Percentiles rank a stretch among this genome's conserved stretches.
These are phyloP conservation scores for Coccinonectria pachysandricola DNA, from an alignment of 2,329 filamentous ascomycete genomes.

Conservation along the genomic window DNA sequence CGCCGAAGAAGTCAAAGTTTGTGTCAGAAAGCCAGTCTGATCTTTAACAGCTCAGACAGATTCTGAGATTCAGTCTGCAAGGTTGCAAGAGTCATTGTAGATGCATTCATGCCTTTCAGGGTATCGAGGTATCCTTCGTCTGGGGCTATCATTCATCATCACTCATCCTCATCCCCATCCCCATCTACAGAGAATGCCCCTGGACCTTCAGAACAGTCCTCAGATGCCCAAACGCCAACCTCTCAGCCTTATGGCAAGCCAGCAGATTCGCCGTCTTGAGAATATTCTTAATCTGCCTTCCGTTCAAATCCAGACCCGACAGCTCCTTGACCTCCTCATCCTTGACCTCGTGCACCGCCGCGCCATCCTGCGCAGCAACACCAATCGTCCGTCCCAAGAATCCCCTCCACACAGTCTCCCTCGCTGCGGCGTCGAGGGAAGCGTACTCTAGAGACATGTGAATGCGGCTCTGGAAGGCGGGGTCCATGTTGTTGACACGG, in stretches of 20 bases:
- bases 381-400: constrained; percentile 26
- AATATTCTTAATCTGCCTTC: constrained; percentile 42
- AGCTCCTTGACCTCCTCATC: constrained; percentile 26
- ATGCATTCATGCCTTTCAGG: too few relatives aligned
- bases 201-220: constrained; percentile 22
- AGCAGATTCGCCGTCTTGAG: constrained; percentile 27
- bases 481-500: constrained; percentile 33
- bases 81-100: too few relatives aligned
- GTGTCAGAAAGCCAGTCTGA: too few relatives aligned
- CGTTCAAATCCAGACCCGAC: constrained; percentile 32
- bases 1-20: too few relatives aligned
- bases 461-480: constrained; percentile 37
- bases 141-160: too few relatives aligned
- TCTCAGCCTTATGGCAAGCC: constrained; percentile 22
- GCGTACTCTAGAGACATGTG: constrained; percentile 39
- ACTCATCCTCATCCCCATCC: too few relatives aligned
- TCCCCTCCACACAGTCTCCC: constrained; percentile 29
- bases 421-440: constrained; percentile 26
- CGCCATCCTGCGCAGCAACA: constrained; percentile 12
- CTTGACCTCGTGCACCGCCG: constrained; percentile 20
- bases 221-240: constrained; percentile 19
- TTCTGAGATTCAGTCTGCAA: too few relatives aligned
- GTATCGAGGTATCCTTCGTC: too few relatives aligned
- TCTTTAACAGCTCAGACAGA: too few relatives aligned
- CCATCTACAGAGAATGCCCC: constrained; percentile 18